phyloP scores from a whole-genome alignment of 345 rosid genomes.

The Barbarea vulgaris region DNA sequence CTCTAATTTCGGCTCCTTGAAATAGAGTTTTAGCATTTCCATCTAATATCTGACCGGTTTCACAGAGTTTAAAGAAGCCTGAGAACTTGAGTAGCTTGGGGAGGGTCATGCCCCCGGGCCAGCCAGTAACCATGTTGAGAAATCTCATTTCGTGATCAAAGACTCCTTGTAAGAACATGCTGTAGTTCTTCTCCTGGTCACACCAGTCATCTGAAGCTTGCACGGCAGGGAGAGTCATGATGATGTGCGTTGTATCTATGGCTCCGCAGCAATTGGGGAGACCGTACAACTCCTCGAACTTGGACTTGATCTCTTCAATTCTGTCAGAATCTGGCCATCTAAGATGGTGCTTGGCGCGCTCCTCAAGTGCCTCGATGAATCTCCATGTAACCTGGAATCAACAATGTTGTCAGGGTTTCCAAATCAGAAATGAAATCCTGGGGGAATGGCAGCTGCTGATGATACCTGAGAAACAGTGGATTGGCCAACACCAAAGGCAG shows the following conservation, averaged over 20 bases:
- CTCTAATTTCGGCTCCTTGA: constrained; percentile 55
- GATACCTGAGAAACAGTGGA: constrained; percentile 84
- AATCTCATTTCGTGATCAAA: constrained; percentile 91
- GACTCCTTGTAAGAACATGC: constrained; percentile 88
- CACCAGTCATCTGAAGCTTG: constrained; percentile 97
- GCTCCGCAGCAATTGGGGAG: constrained; percentile 94
- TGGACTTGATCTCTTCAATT: constrained; percentile 66
- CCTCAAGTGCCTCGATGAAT: constrained; percentile 93
- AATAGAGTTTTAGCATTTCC: constrained; percentile 51
- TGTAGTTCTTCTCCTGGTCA: constrained; percentile 82
- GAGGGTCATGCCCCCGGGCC: constrained; percentile 90
- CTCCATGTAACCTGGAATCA: constrained; percentile 77
- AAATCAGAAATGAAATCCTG: background rate
- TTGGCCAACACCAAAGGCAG: constrained; percentile 91
- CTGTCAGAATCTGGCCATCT: constrained; percentile 77
- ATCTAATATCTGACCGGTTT: constrained; percentile 62
- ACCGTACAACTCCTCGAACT: constrained; percentile 62
- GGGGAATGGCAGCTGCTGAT: background rate
- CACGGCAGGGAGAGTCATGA: constrained; percentile 93
- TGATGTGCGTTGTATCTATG: constrained; percentile 79
- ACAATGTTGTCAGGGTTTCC: background rate
- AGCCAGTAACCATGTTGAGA: constrained; percentile 90
- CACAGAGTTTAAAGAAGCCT: constrained; percentile 73
- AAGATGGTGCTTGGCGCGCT: constrained; percentile 84
- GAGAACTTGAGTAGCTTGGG: constrained; percentile 72